Evolutionary conservation across 2,329 filamentous ascomycete genomes (phyloP).

Genomic region (Chaetomiaceae sp.): DNA sequence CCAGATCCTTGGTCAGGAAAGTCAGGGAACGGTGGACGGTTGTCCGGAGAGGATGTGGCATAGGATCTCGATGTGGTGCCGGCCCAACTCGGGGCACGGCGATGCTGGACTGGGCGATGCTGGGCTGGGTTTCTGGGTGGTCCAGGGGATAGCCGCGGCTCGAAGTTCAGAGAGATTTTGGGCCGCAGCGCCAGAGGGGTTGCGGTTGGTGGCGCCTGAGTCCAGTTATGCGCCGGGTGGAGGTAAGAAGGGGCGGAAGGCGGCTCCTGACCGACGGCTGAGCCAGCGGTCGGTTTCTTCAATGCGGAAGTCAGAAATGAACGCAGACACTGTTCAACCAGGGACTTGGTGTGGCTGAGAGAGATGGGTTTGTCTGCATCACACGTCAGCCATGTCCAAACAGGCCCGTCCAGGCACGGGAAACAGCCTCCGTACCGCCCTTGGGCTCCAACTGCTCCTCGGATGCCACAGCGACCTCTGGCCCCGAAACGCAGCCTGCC

Average conservation of each 20-base stretch:
- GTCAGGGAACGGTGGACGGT: slow-evolving; percentile 24
- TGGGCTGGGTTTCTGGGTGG: background rate
- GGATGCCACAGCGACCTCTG: slow-evolving; percentile 5
- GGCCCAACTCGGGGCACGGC: slow-evolving; percentile 30
- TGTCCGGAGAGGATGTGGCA: slow-evolving; percentile 44
- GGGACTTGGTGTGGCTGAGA: slow-evolving; percentile 52
- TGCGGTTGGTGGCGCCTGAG: background rate
- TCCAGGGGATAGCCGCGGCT: slow-evolving; percentile 2
- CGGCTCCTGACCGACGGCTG: background rate
- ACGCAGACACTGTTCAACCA: slow-evolving; percentile 42
- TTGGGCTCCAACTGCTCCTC: slow-evolving; percentile 10
- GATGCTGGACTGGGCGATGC: slow-evolving; percentile 17
- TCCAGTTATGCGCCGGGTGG: slow-evolving; percentile 5
- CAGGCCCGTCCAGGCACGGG: too few species aligned
- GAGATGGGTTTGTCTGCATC: slow-evolving; percentile 42
- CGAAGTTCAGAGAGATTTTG: slow-evolving; percentile 5
- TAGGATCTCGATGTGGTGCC: slow-evolving; percentile 36
- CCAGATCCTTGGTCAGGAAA: slow-evolving; percentile 10
- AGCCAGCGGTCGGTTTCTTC: slow-evolving; percentile 14
- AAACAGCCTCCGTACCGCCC: background rate
- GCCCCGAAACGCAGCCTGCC: slow-evolving; percentile 28
- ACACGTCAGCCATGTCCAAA: background rate
- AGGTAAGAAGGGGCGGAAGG: background rate
- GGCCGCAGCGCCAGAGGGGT: slow-evolving; percentile 1
- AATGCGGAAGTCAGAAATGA: slow-evolving; percentile 35